Conservation (phyloP, 495 filamentous ascomycete species). For the Aspergillus nanangensis region DNA sequence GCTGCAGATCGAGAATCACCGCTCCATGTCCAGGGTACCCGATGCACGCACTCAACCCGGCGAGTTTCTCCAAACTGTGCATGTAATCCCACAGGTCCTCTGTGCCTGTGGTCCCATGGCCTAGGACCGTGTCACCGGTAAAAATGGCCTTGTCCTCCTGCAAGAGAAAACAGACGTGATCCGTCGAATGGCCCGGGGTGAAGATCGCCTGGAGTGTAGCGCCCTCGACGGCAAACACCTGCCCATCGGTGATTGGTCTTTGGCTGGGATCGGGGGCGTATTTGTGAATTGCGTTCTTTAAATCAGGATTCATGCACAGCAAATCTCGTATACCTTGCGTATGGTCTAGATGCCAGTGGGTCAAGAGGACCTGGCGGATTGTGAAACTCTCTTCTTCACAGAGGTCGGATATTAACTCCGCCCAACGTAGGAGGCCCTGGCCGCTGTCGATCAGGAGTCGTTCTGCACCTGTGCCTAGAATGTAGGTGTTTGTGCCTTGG, state of each 20-base stretch:
- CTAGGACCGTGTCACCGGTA: conserved; percentile 68
- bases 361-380: conserved; percentile 59
- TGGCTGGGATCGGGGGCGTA: conserved; percentile 44
- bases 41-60: neutral
- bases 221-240: conserved; percentile 32
- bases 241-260: conserved; percentile 32
- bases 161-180: conserved; percentile 45
- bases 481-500: conserved; percentile 73
- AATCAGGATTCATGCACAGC: conserved; percentile 43
- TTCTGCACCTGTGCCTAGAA: conserved; percentile 58
- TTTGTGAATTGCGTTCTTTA: conserved; percentile 32
- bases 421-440: conserved; percentile 31
- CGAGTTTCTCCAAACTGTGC: conserved; percentile 1
- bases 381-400: conserved; percentile 30
- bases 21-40: conserved; percentile 10
- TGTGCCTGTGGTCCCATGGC: conserved; percentile 26
- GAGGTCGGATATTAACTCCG: conserved; percentile 14
- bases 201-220: conserved; percentile 37
- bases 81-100: conserved; percentile 5
- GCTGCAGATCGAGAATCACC: neutral
- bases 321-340: conserved; percentile 64
- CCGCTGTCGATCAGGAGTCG: conserved; percentile 69
- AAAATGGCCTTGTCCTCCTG: conserved; percentile 70
- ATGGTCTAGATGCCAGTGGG: conserved; percentile 84
- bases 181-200: conserved; percentile 35